Base-by-base conservation (phyloP, 2,329 filamentous ascomycete species). In the Hymenoscyphus infarciens region DNA sequence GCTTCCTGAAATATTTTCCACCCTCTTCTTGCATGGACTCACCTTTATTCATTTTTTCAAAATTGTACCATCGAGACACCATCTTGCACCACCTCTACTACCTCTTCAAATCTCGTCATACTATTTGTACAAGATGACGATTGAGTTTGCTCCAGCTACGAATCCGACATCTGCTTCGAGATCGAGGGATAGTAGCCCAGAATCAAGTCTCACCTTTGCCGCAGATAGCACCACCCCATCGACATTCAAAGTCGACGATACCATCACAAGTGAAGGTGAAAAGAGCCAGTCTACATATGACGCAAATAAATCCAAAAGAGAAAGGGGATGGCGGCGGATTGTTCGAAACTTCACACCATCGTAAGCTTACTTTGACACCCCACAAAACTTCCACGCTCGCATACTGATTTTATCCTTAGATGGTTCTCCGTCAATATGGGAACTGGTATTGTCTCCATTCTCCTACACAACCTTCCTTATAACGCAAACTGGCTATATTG, bases 401-500 rank as follows among this genome's bases (percentile, higher is more conserved):
- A 27, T 27, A 27, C 25, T 27, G 25, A 27, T 1, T 27, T 3
- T 27, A 7, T 1, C 56, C 5, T 16, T n/a, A 78, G 82, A 72
- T 86, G 84, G 84, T 86, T 86, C 70, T 77, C 81, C 2, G 79
- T 82, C 35, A 85, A 79, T 53, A 86, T 90, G 87, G 87, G 87
- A 31, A 90, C 87, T 0, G 88, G 87, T 22, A 84, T 90, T 45
- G 83, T 87, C 8, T 83, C 84, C 1, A 81, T 89, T 45, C 77
- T 90, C 22, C 78, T 90, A 19, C 78, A 83, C 66, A 81, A 82
- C 19, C 78, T 89, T 11, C 87, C 87, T 0, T 89, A 85, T 73
- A 81, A 86, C 64, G 79, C 79, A 1, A 62, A 67, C 8, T 87
- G 83, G 79, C 76, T 89, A 0, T 80, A 82, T 68, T 84, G 82